A percentile compares a stretch with the other conserved stretches of the same genome.
Conservation (phyloP, 2,329 filamentous ascomycete genomes). For the Aureobasidium subglaciale region DNA sequence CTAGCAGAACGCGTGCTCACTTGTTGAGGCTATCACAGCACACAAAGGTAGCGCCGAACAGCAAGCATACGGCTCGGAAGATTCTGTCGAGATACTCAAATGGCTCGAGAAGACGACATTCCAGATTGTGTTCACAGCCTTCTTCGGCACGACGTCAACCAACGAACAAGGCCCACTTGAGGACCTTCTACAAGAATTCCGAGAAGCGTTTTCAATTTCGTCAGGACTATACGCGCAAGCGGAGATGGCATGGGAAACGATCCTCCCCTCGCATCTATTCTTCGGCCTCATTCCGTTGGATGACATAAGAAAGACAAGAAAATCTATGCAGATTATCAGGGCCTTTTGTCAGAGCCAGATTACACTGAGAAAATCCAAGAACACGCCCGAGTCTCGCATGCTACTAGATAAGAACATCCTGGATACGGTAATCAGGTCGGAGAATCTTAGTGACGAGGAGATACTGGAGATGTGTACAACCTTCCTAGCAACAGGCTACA, state of each 20-base stretch:
- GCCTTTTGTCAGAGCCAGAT: neutral
- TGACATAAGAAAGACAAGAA: neutral
- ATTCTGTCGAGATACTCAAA: neutral
- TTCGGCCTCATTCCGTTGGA: neutral
- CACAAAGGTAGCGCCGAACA: neutral
- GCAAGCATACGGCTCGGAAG: neutral
- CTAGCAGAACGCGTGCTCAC: neutral
- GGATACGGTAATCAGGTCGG: neutral
- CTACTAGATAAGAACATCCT: slow-evolving; percentile 2
- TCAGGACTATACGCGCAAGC: neutral
- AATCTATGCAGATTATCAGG: neutral
- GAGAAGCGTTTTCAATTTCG: slow-evolving; percentile 4
- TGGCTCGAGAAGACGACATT: neutral
- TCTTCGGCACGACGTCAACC: neutral
- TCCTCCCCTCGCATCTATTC: slow-evolving; percentile 1
- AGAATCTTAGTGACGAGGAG: neutral
- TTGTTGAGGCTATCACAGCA: neutral
- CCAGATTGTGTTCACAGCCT: neutral
- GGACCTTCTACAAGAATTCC: neutral
- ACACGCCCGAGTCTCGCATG: neutral
- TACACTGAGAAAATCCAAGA: neutral
- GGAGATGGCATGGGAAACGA: slow-evolving; percentile 9
- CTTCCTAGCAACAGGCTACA: neutral
- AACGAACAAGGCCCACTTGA: neutral
- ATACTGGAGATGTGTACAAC: slow-evolving; percentile 2